phyloP scores from a whole-genome alignment of 2,329 filamentous ascomycete genomes.

The Aspergillus puulaauensis region DNA sequence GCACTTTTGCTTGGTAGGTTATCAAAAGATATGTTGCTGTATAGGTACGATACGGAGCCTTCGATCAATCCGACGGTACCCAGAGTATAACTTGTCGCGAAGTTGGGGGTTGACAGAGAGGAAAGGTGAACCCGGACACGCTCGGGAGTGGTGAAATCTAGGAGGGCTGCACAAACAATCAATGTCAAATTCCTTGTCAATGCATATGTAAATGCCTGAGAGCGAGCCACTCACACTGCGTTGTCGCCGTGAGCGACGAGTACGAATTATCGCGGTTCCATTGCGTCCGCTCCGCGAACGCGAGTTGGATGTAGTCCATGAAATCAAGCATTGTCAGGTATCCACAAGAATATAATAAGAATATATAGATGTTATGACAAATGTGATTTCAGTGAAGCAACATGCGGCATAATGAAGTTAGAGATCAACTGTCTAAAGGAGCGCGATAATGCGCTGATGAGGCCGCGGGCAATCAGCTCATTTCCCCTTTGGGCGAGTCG shows the following conservation, averaged over 20 bases:
- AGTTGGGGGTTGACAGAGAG: conserved; percentile 86
- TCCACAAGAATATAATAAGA: neutral
- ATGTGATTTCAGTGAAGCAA: too few species aligned
- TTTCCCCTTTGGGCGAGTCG: conserved; percentile 29
- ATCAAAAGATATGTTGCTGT: conserved; percentile 77
- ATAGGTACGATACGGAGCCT: conserved; percentile 95
- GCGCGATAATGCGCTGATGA: conserved; percentile 7
- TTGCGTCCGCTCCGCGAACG: conserved; percentile 80
- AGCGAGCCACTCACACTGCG: conserved; percentile 61
- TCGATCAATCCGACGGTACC: conserved; percentile 89
- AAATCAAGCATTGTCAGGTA: conserved; percentile 76
- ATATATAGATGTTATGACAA: neutral
- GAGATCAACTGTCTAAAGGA: neutral
- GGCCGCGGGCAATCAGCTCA: conserved; percentile 24
- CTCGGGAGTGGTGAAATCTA: conserved; percentile 83
- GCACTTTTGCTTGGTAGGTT: conserved; percentile 68
- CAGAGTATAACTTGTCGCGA: conserved; percentile 90
- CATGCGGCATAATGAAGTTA: neutral
- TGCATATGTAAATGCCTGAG: neutral
- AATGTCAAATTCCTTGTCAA: neutral
- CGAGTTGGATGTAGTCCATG: conserved; percentile 94
- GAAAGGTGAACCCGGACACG: conserved; percentile 85
- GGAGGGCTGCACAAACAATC: conserved; percentile 60
- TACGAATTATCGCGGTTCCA: conserved; percentile 95
- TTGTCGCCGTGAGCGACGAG: conserved; percentile 77